These are phyloP conservation scores for Albugo laibachii DNA, from an alignment of 352 stramenopile genomes.

Conservation along the genomic window DNA sequence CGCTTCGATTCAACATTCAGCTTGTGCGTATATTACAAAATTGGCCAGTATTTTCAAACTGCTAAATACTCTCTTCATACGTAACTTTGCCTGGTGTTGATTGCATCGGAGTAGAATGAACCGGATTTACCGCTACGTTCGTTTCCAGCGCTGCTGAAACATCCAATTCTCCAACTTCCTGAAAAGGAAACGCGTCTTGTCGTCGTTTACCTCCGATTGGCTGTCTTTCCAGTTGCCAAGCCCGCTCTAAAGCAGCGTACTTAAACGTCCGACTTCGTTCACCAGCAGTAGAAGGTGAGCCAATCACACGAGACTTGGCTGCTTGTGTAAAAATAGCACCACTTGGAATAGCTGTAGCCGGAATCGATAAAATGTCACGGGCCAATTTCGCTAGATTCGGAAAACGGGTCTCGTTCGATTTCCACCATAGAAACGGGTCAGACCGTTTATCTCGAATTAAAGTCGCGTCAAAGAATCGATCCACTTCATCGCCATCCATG, in stretches of 20 bases:
- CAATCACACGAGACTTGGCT: slow-evolving; percentile 34
- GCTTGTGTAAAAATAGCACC: slow-evolving; percentile 49
- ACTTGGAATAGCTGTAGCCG: slow-evolving; percentile 38
- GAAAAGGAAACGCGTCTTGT: slow-evolving; percentile 59
- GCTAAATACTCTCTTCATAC: slow-evolving; percentile 82
- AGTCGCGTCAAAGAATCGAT: slow-evolving; percentile 67
- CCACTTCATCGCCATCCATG: slow-evolving; percentile 56
- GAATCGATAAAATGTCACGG: slow-evolving; percentile 55
- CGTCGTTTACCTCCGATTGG: slow-evolving; percentile 55
- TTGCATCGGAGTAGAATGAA: slow-evolving; percentile 15
- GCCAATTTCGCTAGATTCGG: slow-evolving; percentile 45
- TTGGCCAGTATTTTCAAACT: no score
- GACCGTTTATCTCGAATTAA: slow-evolving; percentile 63
- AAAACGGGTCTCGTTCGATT: slow-evolving; percentile 64
- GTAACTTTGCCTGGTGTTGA: slow-evolving; percentile 32
- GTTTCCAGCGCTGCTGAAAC: no score
- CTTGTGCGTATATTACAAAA: no score
- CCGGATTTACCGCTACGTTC: no score
- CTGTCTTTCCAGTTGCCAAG: slow-evolving; percentile 60
- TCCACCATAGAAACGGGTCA: slow-evolving; percentile 66
- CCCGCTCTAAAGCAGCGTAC: slow-evolving; percentile 44
- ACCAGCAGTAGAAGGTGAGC: slow-evolving; percentile 15
- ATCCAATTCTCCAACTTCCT: slow-evolving; percentile 11
- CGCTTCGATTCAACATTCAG: no score
- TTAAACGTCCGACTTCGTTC: slow-evolving; percentile 63